Percentiles rank a stretch among this genome's conserved stretches.
phyloP scores from a whole-genome alignment of 805 yeast genomes.

The Candida adriatica region DNA sequence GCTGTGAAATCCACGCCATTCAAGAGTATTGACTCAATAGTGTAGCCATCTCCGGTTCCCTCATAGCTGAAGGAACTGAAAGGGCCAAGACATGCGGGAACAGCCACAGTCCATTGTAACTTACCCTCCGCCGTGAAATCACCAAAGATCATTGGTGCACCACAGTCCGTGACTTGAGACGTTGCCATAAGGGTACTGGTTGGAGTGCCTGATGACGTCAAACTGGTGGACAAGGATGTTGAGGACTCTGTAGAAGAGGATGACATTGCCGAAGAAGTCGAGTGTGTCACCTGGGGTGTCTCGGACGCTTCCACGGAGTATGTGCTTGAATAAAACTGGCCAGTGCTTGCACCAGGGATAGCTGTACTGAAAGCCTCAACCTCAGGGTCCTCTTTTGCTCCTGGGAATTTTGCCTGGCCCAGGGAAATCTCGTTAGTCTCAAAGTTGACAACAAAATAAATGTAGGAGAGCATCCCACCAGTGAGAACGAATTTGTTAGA shows the following conservation, averaged over 20 bases:
- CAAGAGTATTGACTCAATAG: conserved; percentile 3
- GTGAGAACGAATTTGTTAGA: conserved; percentile 7
- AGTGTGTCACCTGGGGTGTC: conserved; percentile 1
- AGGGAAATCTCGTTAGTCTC: conserved; percentile 6
- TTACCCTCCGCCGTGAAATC: conserved; percentile 5
- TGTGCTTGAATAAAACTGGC: conserved; percentile 5
- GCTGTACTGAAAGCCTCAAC: conserved; percentile 1
- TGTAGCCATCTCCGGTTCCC: conserved; percentile 5
- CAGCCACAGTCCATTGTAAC: conserved; percentile 8
- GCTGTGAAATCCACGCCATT: conserved; percentile 6
- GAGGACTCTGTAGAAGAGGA: conserved; percentile 1
- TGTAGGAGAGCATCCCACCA: conserved; percentile 9
- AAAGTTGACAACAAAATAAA: conserved; percentile 12
- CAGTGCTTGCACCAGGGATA: conserved; percentile 7
- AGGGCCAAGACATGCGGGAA: conserved; percentile 12
- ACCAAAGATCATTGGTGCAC: conserved; percentile 12
- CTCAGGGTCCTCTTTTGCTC: conserved; percentile 5
- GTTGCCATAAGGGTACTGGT: too few species aligned
- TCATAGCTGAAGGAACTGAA: conserved; percentile 7
- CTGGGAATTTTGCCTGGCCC: conserved; percentile 13
- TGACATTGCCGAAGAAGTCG: neutral
- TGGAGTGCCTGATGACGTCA: too few species aligned
- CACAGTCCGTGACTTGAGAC: too few species aligned
- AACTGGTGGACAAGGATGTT: too few species aligned
- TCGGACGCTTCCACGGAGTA: conserved; percentile 1